Evolutionary conservation across 306 rosid species (phyloP).

Genomic region (Ceratonia siliqua): DNA sequence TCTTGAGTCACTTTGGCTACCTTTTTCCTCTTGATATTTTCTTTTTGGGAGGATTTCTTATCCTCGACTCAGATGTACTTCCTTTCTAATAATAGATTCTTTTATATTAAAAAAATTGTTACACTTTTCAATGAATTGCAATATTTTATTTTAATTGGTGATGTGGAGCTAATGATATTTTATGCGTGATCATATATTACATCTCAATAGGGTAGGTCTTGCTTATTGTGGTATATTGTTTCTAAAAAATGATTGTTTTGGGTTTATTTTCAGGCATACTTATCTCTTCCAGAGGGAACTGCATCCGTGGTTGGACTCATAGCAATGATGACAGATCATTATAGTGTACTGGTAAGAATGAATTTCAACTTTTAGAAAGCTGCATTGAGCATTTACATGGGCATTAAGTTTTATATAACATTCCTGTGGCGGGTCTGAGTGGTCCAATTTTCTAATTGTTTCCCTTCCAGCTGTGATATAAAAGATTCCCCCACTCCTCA

Average conservation of each 20-base stretch:
- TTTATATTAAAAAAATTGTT: not conserved
- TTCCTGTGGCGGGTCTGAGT: conserved; percentile 16
- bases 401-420: conserved; percentile 23
- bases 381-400: conserved; percentile 19
- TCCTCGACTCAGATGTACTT: too few relatives aligned
- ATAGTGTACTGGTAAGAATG: conserved; percentile 73
- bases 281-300: conserved; percentile 98
- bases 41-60: not conserved
- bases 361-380: conserved; percentile 25
- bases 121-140: conserved; percentile 3
- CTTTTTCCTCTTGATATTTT: not conserved
- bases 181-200: not conserved
- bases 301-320: conserved; percentile 92
- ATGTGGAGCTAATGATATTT: not conserved
- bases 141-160: conserved; percentile 21
- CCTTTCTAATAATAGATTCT: too few relatives aligned
- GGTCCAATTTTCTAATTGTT: not conserved
- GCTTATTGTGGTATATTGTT: conserved; percentile 27
- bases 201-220: conserved; percentile 28
- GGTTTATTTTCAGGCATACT: conserved; percentile 75
- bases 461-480: conserved; percentile 18
- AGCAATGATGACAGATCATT: conserved; percentile 97
- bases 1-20: not conserved
- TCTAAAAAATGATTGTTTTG: conserved; percentile 33
- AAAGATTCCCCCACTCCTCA: not conserved